Conservation (phyloP, 2,329 filamentous ascomycete species). For the Purpureocillium lavendulum region DNA sequence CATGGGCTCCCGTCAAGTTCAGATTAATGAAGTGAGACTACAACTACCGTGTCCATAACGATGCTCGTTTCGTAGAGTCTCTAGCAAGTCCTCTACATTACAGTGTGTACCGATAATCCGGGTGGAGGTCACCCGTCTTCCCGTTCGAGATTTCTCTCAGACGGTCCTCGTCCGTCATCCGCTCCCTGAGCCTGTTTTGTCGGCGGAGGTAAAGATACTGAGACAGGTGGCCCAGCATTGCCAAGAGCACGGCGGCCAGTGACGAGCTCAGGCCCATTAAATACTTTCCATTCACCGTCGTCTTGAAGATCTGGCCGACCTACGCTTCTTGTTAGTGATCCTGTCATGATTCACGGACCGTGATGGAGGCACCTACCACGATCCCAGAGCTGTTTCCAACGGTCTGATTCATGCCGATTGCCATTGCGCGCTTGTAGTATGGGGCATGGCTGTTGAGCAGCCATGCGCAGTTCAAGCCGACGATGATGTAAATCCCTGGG, state of each 20-base stretch:
- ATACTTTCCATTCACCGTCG: constrained; percentile 13
- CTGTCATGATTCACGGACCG: background rate
- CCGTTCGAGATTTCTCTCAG: constrained; percentile 11
- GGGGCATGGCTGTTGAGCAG: constrained; percentile 36
- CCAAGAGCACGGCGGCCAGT: constrained; percentile 12
- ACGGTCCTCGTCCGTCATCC: constrained; percentile 12
- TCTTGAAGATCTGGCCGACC: constrained; percentile 11
- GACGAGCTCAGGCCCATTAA: constrained; percentile 13
- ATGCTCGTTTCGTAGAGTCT: no score
- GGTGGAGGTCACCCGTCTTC: constrained; percentile 15
- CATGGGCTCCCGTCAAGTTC: no score
- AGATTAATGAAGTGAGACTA: no score
- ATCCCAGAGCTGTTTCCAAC: constrained; percentile 39
- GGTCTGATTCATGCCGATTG: constrained; percentile 35
- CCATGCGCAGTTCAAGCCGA: constrained; percentile 35
- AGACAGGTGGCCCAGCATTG: constrained; percentile 10
- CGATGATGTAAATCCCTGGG: constrained; percentile 17
- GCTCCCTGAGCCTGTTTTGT: constrained; percentile 11
- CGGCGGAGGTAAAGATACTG: constrained; percentile 11
- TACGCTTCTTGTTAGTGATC: background rate
- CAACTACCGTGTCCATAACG: no score
- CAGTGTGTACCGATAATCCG: constrained; percentile 13
- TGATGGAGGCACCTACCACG: constrained; percentile 19
- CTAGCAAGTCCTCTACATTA: constrained; percentile 7
- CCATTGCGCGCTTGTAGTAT: constrained; percentile 36